Conservation (phyloP, 176 grass and related monocot genomes). For the Triticum turgidum region DNA sequence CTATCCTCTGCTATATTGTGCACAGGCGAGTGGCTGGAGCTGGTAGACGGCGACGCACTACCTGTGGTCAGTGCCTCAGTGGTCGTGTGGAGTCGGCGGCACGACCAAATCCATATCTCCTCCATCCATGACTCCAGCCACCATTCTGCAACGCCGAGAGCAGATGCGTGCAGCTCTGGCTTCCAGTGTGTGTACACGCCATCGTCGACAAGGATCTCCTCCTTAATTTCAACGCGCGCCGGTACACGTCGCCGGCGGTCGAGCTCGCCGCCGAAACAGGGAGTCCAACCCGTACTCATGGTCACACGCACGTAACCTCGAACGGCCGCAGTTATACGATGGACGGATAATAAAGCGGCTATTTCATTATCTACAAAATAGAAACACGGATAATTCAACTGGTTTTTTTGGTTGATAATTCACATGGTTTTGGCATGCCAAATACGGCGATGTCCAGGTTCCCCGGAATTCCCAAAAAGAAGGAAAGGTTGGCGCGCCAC, state of each 20-base stretch:
- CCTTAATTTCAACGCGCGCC: not conserved
- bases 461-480: conserved; percentile 1
- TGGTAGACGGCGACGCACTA: not conserved
- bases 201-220: too few relatives aligned
- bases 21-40: not conserved
- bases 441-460: not conserved
- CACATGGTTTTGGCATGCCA: not conserved
- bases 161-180: conserved; percentile 16
- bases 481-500: not conserved
- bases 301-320: too few relatives aligned
- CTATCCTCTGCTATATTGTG: not conserved
- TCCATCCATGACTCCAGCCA: not conserved
- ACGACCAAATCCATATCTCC: conserved; percentile 4
- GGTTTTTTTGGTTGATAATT: too few relatives aligned
- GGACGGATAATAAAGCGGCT: too few relatives aligned
- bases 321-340: too few relatives aligned
- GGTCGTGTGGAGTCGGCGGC: not conserved
- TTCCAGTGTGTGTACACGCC: not conserved
- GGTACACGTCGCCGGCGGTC: not conserved
- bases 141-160: not conserved
- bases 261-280: not conserved
- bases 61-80: not conserved
- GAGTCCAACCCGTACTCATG: not conserved
- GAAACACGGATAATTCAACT: too few relatives aligned
- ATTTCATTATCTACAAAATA: too few relatives aligned